phyloP scores from a whole-genome alignment of 257 asterid genomes.

The Scutellaria barbata region DNA sequence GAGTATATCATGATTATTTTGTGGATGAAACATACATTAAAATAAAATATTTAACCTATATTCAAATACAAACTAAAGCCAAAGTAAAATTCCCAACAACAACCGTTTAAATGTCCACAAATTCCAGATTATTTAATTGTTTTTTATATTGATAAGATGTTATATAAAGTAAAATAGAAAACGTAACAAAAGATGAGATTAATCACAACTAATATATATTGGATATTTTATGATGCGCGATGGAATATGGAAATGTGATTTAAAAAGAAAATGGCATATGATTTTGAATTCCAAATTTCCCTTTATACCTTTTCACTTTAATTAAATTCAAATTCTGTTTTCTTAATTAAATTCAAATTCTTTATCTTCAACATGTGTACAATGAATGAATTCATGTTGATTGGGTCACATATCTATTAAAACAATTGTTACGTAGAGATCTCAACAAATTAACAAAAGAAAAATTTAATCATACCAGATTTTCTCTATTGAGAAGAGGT shows the following conservation, averaged over 20 bases:
- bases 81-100: too few species aligned
- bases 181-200: background rate
- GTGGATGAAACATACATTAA: background rate
- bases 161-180: background rate
- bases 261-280: background rate
- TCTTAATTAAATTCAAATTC: background rate
- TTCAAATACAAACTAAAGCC: too few species aligned
- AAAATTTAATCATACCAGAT: too few species aligned
- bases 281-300: background rate
- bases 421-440: too few species aligned
- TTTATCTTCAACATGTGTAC: background rate
- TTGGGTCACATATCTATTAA: background rate
- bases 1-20: too few species aligned
- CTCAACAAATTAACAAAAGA: too few species aligned
- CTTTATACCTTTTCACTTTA: background rate
- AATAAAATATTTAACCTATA: background rate
- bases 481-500: too few species aligned
- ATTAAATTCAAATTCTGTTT: background rate
- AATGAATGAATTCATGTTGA: constrained; percentile 1
- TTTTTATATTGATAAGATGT: too few species aligned
- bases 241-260: too few species aligned
- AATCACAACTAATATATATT: background rate
- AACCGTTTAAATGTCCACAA: too few species aligned
- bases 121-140: too few species aligned
- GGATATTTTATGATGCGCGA: too few species aligned